Evolutionary conservation across 2,329 filamentous ascomycete species (phyloP), one percentile per base, ranked within the genome.

Genomic region (Neophaeococcomyces mojaviensis): DNA sequence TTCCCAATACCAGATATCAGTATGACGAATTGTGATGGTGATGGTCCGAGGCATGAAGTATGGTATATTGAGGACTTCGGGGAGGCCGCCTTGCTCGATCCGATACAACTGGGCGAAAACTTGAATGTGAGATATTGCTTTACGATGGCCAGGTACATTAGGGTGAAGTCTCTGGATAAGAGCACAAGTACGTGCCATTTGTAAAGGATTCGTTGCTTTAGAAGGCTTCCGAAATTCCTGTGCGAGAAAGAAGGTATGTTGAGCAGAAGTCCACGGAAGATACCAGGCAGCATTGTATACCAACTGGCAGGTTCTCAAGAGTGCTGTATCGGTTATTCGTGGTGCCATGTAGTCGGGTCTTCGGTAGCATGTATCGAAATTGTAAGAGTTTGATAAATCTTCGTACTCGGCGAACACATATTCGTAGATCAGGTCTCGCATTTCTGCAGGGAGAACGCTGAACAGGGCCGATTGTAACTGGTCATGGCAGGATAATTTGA

Each of bases 1-100:
- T 51, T 72, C 68, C 70, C 69, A 72, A 15, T 40, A 58, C 68
- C 68, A 73, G 62, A 70, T 74, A 49, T 76, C 72, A 2, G 70
- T 64, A 47, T 76, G 72, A 0, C 72, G 66, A 6, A 76, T 64
- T 0, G 71, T 75, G 9, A 76, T 54, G 0, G 64, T 70, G 1
- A 76, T 41, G 2, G 49, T 53, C 1, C 57, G 59, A 0, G 70
- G 68, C 5, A 55, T 48, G 26, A 73, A 62, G 10, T 57, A 44
- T 0, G 49, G 53, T 34, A 56, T 57, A 0, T 18, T 13, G 0
- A 71, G 50, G 0, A 71, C 41, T 0, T 16, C 1, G 5, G 51
- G 26, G 1, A 71, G 47, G 7, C 38, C 30, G 0, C 62, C 59
- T 0, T 50, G 32, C 40, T 72, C 64, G 3, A 73, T 55, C 18